Evolutionary conservation across 2,329 filamentous ascomycete genomes (phyloP), one percentile per base, ranked within the genome.

Genomic region (Cercospora zeae-maydis): DNA sequence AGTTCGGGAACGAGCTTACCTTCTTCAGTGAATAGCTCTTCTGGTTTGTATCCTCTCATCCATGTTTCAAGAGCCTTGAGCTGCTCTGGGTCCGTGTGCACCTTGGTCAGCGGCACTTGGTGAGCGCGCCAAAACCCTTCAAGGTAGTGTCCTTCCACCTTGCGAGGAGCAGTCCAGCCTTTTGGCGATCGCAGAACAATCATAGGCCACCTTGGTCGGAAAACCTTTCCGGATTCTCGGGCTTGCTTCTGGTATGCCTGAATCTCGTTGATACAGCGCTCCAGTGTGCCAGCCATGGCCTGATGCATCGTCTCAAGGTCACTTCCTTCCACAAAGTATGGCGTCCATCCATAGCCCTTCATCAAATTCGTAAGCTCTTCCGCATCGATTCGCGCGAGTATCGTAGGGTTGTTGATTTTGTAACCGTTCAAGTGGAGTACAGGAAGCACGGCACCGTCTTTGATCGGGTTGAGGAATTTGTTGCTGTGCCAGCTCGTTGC

Each of bases 401-500:
- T 73, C 4, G 87, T 92, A 8, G 88, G 88, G 75, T 91, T 91
- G 80, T 91, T 90, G 80, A 92, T 92, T 81, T 93, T 93, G 82
- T 92, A 93, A 52, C 90, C 90, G 70, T 93, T 93, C 34, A 93
- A 81, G 75, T 93, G 89, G 10, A 93, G 82, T 5, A 93, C 86
- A 0, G 90, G 90, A 1, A 93, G 81, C 7, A 93, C 90, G 37
- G 89, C 90, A 31, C 90, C 90, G 70, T 92, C 89, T 0, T 84
- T 88, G 69, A 90, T 88, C 4, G 90, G 90, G 73, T 92, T 92
- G 67, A 93, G 82, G 77, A 92, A 92, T 75, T 93, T 93, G 72
- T 84, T 92, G 76, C 87, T 89, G 77, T 93, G 90, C 90, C 90
- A 93, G 61, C 87, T 87, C 1, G 90, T 91, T 27, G 90, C 90